A percentile compares a stretch with the other conserved stretches of the same genome.
These are phyloP conservation scores for Cladosporium sp. DNA, from an alignment of 2,329 filamentous ascomycete species.

Conservation along the genomic window DNA sequence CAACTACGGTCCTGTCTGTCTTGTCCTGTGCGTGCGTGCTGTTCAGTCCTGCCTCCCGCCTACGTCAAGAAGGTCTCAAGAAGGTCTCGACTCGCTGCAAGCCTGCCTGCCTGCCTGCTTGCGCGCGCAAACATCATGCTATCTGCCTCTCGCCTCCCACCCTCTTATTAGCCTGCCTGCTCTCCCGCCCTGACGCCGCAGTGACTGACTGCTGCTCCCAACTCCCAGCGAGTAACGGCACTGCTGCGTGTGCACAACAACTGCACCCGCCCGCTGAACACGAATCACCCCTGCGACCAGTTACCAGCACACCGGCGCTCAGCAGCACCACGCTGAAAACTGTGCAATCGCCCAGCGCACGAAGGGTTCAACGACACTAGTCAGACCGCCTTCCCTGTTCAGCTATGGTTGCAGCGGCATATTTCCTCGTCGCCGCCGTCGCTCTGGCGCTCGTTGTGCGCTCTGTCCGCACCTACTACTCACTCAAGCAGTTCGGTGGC, in stretches of 20 bases:
- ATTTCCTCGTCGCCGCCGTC: constrained; percentile 29
- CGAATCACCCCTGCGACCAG: constrained; percentile 7
- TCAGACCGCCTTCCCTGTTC: constrained; percentile 16
- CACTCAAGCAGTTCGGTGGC: constrained; percentile 39
- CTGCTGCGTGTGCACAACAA: constrained; percentile 2
- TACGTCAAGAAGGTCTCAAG: constrained; percentile 8
- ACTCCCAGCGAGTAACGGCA: background rate
- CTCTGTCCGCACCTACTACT: constrained; percentile 33
- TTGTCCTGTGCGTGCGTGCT: background rate
- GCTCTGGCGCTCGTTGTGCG: constrained; percentile 29
- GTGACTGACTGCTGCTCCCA: background rate
- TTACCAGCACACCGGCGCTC: constrained; percentile 11
- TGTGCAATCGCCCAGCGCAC: constrained; percentile 7
- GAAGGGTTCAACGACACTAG: constrained; percentile 8
- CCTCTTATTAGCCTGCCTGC: background rate
- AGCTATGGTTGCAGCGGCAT: constrained; percentile 28
- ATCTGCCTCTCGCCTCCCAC: background rate
- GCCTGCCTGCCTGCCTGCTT: background rate
- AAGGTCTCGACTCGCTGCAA: constrained; percentile 8
- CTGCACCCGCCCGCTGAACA: constrained; percentile 9
- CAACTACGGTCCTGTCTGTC: background rate
- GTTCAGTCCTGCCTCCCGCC: constrained; percentile 1
- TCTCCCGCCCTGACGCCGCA: background rate
- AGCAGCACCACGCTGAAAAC: constrained; percentile 10
- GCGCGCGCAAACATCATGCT: constrained; percentile 3